Percentiles rank a stretch among this genome's conserved stretches.
These are phyloP conservation scores for Suillus paluster DNA, from an alignment of 768 basidiomycete species.

Conservation along the genomic window DNA sequence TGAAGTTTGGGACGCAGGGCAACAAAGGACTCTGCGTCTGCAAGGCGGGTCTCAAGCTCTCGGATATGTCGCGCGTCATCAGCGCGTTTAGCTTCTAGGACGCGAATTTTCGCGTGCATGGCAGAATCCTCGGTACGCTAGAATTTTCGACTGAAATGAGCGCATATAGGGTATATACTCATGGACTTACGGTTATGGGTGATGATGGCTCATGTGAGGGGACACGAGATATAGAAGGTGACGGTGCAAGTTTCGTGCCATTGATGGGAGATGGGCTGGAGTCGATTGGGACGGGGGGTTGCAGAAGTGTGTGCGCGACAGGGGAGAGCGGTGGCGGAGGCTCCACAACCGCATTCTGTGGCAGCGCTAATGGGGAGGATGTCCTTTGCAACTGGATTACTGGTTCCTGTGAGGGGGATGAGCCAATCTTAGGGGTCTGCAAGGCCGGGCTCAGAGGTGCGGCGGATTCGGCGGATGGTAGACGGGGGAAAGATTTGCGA, in stretches of 20 bases:
- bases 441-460: constrained; percentile 33
- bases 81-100: constrained; percentile 83
- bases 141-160: constrained; percentile 15
- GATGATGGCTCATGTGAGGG: constrained; percentile 26
- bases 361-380: constrained; percentile 43
- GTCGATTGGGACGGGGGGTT: constrained; percentile 21
- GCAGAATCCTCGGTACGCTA: constrained; percentile 40
- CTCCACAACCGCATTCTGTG: constrained; percentile 36
- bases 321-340: constrained; percentile 26
- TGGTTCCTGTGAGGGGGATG: constrained; percentile 32
- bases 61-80: constrained; percentile 87
- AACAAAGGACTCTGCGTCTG: constrained; percentile 84
- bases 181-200: constrained; percentile 25
- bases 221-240: constrained; percentile 1
- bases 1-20: constrained; percentile 89
- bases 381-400: constrained; percentile 32
- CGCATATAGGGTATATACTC: not conserved
- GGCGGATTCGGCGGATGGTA: constrained; percentile 43
- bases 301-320: constrained; percentile 7
- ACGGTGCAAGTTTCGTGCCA: constrained; percentile 5
- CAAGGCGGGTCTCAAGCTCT: constrained; percentile 82
- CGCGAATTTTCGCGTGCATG: constrained; percentile 78
- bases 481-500: constrained; percentile 54
- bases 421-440: constrained; percentile 34
- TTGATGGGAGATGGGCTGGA: constrained; percentile 20